These are phyloP conservation scores for Singerocomus inundabilis DNA, from an alignment of 1,284 basidiomycete genomes.

Conservation along the genomic window DNA sequence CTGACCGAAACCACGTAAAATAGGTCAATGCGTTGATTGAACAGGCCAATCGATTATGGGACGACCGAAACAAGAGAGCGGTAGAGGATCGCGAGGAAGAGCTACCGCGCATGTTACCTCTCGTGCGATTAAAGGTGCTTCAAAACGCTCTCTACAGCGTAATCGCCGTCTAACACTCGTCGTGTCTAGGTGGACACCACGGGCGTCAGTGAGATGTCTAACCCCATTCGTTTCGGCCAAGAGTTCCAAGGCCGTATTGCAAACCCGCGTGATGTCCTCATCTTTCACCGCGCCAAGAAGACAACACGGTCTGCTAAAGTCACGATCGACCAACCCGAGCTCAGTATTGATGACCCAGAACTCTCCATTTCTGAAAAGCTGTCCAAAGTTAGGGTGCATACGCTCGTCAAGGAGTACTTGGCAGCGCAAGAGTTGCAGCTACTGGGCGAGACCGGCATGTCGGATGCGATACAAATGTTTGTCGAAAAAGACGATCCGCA, in stretches of 20 bases:
- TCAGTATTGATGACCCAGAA: conserved; percentile 74
- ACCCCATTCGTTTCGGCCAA: conserved; percentile 95
- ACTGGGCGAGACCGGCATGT: conserved; percentile 83
- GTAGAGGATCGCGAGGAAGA: conserved; percentile 73
- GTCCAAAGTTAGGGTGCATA: conserved; percentile 66
- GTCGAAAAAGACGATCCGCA: conserved; percentile 95
- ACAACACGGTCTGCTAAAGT: conserved; percentile 44
- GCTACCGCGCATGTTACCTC: conserved; percentile 75
- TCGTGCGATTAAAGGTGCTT: conserved; percentile 81
- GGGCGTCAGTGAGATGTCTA: conserved; percentile 85
- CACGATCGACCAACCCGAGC: conserved; percentile 64
- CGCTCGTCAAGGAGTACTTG: conserved; percentile 86
- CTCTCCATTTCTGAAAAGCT: conserved; percentile 66
- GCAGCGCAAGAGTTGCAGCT: conserved; percentile 87
- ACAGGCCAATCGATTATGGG: conserved; percentile 76
- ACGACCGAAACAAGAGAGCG: conserved; percentile 71
- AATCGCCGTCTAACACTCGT: neutral
- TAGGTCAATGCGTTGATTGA: conserved; percentile 82
- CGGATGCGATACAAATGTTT: conserved; percentile 88
- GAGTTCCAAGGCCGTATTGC: conserved; percentile 91
- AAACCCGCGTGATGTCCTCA: conserved; percentile 90
- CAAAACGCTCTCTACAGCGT: neutral
- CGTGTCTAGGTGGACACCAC: conserved; percentile 80
- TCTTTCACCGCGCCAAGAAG: conserved; percentile 86
- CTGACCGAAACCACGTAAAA: neutral